Evolutionary conservation across 2,329 filamentous ascomycete genomes (phyloP), one percentile per base, ranked within the genome.

Genomic region (Penicillium sp.): DNA sequence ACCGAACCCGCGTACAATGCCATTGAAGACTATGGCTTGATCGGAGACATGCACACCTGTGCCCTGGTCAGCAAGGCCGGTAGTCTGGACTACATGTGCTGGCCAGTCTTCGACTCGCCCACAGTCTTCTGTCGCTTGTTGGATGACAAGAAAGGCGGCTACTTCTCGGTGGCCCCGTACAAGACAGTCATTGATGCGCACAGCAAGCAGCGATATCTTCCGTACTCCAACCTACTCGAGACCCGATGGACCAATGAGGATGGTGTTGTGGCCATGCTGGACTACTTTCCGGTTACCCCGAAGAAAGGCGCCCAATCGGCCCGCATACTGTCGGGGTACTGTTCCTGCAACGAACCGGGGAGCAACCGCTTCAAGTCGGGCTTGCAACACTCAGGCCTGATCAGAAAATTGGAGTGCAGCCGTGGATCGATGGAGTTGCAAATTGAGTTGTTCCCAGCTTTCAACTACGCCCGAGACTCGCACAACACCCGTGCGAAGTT

Each of bases 21-120:
- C 44, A 88, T 90, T 60, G 88, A 91, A 67, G 84, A 91, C 71
- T 91, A 91, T 78, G 88, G 88, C 51, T 81, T 92, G 72, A 89
- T 92, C 63, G 88, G 88, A 22, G 90, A 91, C 66, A 90, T 92
- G 88, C 82, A 86, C 64, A 92, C 88, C 1, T 89, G 87, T 75
- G 88, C 88, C 13, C 76, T 90, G n/a, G 81, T 89, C 21, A 88
- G 86, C 60, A 88, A 88, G 67, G 85, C 88, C 65, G 88, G 88
- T 22, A 88, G 87, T 59, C 72, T 92, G 53, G 88, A 90, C 67
- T 90, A 86, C 63, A 88, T 91, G 87, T 91, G 88, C 71, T 92
- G 88, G 88, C 88, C 88, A 3, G 84, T 90, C 61, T 92, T 92
- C 67, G 88, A 92, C 70, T 90, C 88, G 5, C 88, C 88, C 0